Evolutionary conservation across 768 basidiomycete species (phyloP).

Genomic region (Royoungia palumana): DNA sequence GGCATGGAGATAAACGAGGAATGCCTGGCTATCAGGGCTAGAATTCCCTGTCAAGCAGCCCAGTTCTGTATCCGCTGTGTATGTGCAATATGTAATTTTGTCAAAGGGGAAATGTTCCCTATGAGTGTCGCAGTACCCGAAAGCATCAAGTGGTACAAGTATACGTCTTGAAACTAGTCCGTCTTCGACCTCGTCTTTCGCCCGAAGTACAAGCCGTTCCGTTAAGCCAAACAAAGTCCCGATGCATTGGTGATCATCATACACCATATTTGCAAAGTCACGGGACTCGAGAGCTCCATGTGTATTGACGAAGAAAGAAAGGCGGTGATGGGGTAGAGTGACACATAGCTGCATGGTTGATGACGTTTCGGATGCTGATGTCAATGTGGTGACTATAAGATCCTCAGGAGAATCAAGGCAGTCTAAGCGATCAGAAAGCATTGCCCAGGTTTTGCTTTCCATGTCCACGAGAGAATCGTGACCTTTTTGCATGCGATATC

Average conservation of each 20-base stretch:
- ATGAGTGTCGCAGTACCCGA: too few species aligned
- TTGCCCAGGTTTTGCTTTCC: slow-evolving; percentile 14
- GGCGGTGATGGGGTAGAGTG: slow-evolving; percentile 33
- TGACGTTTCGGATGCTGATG: too few species aligned
- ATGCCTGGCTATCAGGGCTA: slow-evolving; percentile 26
- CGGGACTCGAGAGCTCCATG: slow-evolving; percentile 32
- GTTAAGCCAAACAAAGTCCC: slow-evolving; percentile 42
- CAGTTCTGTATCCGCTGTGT: slow-evolving; percentile 18
- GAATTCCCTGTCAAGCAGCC: slow-evolving; percentile 23
- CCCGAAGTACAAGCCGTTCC: slow-evolving; percentile 33
- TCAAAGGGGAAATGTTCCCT: too few species aligned
- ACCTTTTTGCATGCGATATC: background rate
- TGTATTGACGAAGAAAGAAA: slow-evolving; percentile 36
- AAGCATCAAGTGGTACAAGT: too few species aligned
- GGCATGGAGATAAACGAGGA: slow-evolving; percentile 40
- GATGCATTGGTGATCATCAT: slow-evolving; percentile 35
- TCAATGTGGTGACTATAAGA: background rate
- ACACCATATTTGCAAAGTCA: slow-evolving; percentile 36
- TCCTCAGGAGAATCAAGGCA: background rate
- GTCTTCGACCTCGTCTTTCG: background rate
- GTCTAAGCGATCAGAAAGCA: slow-evolving; percentile 9
- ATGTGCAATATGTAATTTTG: background rate
- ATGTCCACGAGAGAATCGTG: slow-evolving; percentile 13
- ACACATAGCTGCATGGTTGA: slow-evolving; percentile 19
- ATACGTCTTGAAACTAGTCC: too few species aligned